phyloP scores from a whole-genome alignment of 2,329 filamentous ascomycete species.

The Fusarium sp. region DNA sequence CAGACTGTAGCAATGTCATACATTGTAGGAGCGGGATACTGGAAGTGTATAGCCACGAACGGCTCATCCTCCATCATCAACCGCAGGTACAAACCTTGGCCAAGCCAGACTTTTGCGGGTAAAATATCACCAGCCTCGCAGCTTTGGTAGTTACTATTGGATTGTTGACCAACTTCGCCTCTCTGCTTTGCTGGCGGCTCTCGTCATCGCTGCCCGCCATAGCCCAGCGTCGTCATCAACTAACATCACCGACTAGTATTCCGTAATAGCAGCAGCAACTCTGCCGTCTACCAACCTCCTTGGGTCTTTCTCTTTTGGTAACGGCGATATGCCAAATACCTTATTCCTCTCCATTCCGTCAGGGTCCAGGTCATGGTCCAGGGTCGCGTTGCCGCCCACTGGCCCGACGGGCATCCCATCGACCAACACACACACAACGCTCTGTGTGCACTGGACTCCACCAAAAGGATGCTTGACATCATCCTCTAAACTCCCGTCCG shows the following conservation, averaged over 20 bases:
- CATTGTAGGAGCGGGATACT: constrained; percentile 2
- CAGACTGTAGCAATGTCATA: background rate
- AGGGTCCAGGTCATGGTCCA: constrained; percentile 11
- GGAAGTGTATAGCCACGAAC: constrained; percentile 11
- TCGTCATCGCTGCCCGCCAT: constrained; percentile 14
- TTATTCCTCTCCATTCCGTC: background rate
- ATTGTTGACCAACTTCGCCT: constrained; percentile 12
- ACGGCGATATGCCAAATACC: constrained; percentile 11
- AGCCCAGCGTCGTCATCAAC: constrained; percentile 40
- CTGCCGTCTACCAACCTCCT: constrained; percentile 29
- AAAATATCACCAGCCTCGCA: constrained; percentile 39
- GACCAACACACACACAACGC: constrained; percentile 13
- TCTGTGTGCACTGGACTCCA: constrained; percentile 1
- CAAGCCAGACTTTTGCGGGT: constrained; percentile 21
- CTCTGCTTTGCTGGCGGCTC: constrained; percentile 10
- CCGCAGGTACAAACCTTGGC: constrained; percentile 1
- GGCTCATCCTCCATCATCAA: constrained; percentile 16
- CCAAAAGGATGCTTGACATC: constrained; percentile 32
- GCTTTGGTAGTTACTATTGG: constrained; percentile 9
- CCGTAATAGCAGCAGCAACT: background rate
- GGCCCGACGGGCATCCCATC: constrained; percentile 5
- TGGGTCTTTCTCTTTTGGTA: constrained; percentile 12
- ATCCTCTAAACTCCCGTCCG: constrained; percentile 27
- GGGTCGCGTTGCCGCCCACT: constrained; percentile 9
- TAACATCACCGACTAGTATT: constrained; percentile 31